phyloP scores from a whole-genome alignment of 176 grass and related monocot species.

The Aegilops tauschii region DNA sequence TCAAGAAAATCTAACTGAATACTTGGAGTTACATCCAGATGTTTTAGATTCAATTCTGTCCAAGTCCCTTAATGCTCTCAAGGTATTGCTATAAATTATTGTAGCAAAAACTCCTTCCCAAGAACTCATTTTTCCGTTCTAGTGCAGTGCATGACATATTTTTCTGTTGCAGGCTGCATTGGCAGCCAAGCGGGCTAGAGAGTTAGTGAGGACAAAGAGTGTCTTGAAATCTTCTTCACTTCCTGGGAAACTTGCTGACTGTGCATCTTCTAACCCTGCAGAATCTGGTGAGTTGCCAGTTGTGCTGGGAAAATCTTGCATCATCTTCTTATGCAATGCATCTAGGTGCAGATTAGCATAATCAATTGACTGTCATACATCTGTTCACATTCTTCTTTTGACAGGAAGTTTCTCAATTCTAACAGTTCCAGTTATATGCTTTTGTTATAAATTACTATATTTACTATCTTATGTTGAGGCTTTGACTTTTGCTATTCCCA shows the following conservation, averaged over 20 bases:
- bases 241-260: conserved; percentile 95
- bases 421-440: not conserved
- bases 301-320: not conserved
- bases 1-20: conserved; percentile 92
- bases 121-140: conserved; percentile 2
- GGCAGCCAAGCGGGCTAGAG: conserved; percentile 92
- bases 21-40: conserved; percentile 91
- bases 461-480: not conserved
- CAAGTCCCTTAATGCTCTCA: conserved; percentile 93
- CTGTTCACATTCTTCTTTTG: not conserved
- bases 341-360: not conserved
- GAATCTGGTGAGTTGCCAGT: conserved; percentile 62
- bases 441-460: not conserved
- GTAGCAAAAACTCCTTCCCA: conserved; percentile 4
- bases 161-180: conserved; percentile 70
- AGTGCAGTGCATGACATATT: not conserved
- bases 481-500: conserved; percentile 26
- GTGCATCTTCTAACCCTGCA: conserved; percentile 82
- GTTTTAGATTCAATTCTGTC: conserved; percentile 75
- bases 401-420: not conserved
- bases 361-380: conserved; percentile 8
- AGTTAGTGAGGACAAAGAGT: conserved; percentile 88
- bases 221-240: conserved; percentile 95
- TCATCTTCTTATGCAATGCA: not conserved
- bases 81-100: conserved; percentile 53